Percentiles rank a stretch among this genome's conserved stretches.
phyloP scores from a whole-genome alignment of 768 basidiomycete genomes.

The Coprinopsis sp. region DNA sequence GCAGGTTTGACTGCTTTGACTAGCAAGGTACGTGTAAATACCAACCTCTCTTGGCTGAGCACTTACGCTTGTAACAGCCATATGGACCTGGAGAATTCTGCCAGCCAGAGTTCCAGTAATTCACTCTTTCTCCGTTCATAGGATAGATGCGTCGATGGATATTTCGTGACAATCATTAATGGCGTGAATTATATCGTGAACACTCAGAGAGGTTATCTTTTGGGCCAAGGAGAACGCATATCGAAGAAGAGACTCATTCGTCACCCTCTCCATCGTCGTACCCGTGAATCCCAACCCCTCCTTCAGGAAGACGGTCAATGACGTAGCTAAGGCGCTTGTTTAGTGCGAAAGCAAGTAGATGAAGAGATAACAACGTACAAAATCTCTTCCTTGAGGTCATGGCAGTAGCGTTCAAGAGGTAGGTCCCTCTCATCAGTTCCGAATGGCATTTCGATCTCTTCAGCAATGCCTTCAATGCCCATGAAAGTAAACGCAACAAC shows the following conservation, averaged over 20 bases:
- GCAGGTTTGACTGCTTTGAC: conserved; percentile 81
- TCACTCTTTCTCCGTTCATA: not conserved
- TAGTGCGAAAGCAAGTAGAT: conserved; percentile 7
- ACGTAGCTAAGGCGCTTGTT: conserved; percentile 48
- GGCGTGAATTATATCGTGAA: no score
- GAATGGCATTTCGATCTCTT: conserved; percentile 94
- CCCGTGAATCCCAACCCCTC: conserved; percentile 66
- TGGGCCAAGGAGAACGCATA: not conserved
- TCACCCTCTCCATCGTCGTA: conserved; percentile 81
- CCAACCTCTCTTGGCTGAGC: conserved; percentile 8
- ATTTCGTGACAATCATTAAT: conserved; percentile 7
- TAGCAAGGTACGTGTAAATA: conserved; percentile 51
- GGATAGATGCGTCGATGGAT: conserved; percentile 18
- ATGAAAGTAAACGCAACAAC: conserved; percentile 88
- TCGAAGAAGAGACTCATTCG: conserved; percentile 42
- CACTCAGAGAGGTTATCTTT: not conserved
- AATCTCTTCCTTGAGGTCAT: conserved; percentile 82
- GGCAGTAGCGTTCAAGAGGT: conserved; percentile 78
- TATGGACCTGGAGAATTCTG: conserved; percentile 93
- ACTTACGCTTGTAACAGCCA: conserved; percentile 48
- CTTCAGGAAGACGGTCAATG: conserved; percentile 65
- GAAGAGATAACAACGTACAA: conserved; percentile 43
- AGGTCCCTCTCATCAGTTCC: conserved; percentile 67
- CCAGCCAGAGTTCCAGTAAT: conserved; percentile 75
- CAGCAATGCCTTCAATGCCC: conserved; percentile 94